Evolutionary conservation across 1,284 basidiomycete species (phyloP).

Genomic region (Ganoderma lingzhi): DNA sequence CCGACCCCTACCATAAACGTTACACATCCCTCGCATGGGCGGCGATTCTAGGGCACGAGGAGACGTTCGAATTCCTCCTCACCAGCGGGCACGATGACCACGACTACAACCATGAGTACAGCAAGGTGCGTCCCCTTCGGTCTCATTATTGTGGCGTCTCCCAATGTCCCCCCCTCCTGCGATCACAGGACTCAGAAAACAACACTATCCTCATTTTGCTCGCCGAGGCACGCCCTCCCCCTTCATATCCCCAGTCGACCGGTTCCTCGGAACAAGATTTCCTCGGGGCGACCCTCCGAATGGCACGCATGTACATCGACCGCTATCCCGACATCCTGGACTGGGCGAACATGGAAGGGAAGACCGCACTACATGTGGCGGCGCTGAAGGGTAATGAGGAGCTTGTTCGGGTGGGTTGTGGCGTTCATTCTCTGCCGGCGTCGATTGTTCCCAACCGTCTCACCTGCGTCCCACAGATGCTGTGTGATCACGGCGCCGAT

Average conservation of each 20-base stretch:
- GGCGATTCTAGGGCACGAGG: conserved; percentile 83
- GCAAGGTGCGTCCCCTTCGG: conserved; percentile 65
- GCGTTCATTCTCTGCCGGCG: conserved; percentile 33
- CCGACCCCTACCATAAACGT: conserved; percentile 76
- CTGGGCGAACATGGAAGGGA: conserved; percentile 90
- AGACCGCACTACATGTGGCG: conserved; percentile 90
- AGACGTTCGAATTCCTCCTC: conserved; percentile 90
- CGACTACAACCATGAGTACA: conserved; percentile 61
- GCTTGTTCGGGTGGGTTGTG: conserved; percentile 75
- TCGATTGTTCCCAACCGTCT: conserved; percentile 14
- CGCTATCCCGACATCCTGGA: conserved; percentile 87
- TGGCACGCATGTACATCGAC: conserved; percentile 84
- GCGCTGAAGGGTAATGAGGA: conserved; percentile 90
- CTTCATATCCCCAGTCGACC: conserved; percentile 55
- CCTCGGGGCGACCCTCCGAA: conserved; percentile 75
- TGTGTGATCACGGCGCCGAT: conserved; percentile 90
- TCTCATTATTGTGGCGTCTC: conserved; percentile 13
- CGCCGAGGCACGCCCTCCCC: conserved; percentile 73
- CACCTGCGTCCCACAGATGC: conserved; percentile 61
- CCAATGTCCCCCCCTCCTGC: conserved; percentile 2
- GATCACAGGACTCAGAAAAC: conserved; percentile 80
- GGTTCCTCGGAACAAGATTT: conserved; percentile 63
- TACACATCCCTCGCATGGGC: conserved; percentile 92
- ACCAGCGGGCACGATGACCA: conserved; percentile 89
- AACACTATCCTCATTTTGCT: conserved; percentile 92